Evolutionary conservation across 495 filamentous ascomycete genomes (phyloP), one percentile per base, ranked within the genome.

Genomic region (Penicillium malachiteum): DNA sequence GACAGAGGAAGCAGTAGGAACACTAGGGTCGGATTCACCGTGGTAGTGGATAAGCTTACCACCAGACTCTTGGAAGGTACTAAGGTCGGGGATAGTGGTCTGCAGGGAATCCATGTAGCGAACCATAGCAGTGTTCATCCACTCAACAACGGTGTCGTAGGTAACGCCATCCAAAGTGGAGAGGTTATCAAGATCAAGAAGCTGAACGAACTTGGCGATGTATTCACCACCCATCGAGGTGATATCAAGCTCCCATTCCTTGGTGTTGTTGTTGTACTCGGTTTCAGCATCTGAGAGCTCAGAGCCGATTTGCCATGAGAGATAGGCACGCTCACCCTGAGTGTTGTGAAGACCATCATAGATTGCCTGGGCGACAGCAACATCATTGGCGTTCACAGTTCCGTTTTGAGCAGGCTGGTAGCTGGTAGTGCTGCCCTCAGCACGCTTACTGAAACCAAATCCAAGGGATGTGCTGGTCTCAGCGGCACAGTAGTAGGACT

Each of bases 1-100:
- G 10, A 79, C 68, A 0, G 79, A 82, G 3, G 73, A 77, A 34
- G 58, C 77, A 7, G 79, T 63, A 13, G 80, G 79, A 52, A 84
- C 72, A 33, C 61, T 64, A 39, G 66, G 63, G 60, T 82, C 81
- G 0, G 74, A 70, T 62, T 82, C 80, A 12, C 81, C 80, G 59
- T 84, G 80, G 57, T 72, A 75, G 58, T 77, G 77, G 12, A 84
- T 52, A 4, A 72, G 48, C 61, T 83, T 83, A 16, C 77, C 75
- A n/a, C 79, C 79, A 1, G 68, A 58, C 7, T 63, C 34, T 26
- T 75, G 69, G 55, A 75, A 80, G 3, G 65, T 49, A 1, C 58
- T 66, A 0, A 81, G 60, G 49, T 82, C 78, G 12, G 78, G 76
- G 63, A 71, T 71, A 8, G 66, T 79, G 5, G 76, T 79, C 58